Conservation (phyloP, 495 filamentous ascomycete genomes). For the Usnea hakonensis region DNA sequence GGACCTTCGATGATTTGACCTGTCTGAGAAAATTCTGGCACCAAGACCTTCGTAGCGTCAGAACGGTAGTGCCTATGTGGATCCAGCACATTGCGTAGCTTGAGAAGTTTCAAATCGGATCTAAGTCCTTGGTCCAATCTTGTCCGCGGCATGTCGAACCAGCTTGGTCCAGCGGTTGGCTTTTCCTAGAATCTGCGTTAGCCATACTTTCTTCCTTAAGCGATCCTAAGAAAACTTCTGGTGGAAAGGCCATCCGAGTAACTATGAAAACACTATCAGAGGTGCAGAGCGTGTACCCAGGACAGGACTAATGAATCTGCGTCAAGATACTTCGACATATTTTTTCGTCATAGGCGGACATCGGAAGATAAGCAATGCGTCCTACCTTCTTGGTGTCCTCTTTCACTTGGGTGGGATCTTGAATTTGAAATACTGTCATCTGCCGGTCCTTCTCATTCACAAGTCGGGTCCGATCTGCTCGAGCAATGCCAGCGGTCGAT, state of each 20-base stretch:
- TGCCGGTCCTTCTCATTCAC: conserved; percentile 36
- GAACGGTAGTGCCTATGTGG: conserved; percentile 91
- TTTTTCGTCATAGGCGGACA: conserved; percentile 62
- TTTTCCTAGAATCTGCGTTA: conserved; percentile 34
- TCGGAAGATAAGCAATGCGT: conserved; percentile 15
- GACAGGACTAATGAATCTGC: conserved; percentile 61
- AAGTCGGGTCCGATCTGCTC: conserved; percentile 38
- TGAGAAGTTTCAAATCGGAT: conserved; percentile 75
- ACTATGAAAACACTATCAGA: conserved; percentile 92
- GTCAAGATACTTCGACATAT: conserved; percentile 50
- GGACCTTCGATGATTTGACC: conserved; percentile 85
- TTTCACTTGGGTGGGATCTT: conserved; percentile 37
- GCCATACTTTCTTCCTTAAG: conserved; percentile 5
- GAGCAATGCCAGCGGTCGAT: conserved; percentile 31
- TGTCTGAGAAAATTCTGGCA: conserved; percentile 78
- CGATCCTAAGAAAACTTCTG: conserved; percentile 9
- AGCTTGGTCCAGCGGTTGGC: conserved; percentile 56
- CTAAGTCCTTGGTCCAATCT: conserved; percentile 76
- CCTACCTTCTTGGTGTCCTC: conserved; percentile 40
- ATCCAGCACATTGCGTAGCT: conserved; percentile 83
- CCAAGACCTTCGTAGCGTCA: conserved; percentile 52
- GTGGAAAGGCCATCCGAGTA: conserved; percentile 56
- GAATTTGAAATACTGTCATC: conserved; percentile 37
- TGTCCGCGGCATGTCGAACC: conserved; percentile 82
- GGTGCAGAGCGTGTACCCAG: conserved; percentile 63